Evolutionary conservation across 345 rosid species (phyloP).

Genomic region (Aquilaria yunnanensis): DNA sequence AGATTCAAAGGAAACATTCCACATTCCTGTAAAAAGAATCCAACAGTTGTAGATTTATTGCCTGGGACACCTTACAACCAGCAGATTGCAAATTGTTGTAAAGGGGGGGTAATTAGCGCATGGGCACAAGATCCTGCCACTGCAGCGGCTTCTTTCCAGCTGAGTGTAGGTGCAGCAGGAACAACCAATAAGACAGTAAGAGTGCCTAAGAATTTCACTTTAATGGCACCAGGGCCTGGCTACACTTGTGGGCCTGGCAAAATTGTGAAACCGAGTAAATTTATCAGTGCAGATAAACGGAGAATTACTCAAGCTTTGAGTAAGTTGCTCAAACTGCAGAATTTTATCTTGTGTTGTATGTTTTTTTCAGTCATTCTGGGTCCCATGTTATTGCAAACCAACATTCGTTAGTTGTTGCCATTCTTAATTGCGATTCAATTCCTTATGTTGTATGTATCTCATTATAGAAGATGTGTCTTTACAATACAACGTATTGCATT

Average conservation of each 20-base stretch:
- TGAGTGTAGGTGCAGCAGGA: constrained; percentile 76
- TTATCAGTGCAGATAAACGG: constrained; percentile 45
- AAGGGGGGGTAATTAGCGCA: constrained; percentile 79
- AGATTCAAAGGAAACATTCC: constrained; percentile 72
- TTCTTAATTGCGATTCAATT: background rate
- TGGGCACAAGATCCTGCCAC: constrained; percentile 68
- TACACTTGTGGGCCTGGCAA: constrained; percentile 72
- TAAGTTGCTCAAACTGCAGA: constrained; percentile 33
- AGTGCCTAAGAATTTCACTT: constrained; percentile 68
- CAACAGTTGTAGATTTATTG: constrained; percentile 70
- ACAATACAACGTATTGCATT: background rate
- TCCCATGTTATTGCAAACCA: background rate
- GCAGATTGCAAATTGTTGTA: constrained; percentile 77
- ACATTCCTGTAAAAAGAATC: constrained; percentile 77
- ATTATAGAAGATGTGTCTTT: background rate
- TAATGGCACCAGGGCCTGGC: constrained; percentile 83
- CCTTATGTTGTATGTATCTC: background rate
- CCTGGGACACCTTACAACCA: constrained; percentile 74
- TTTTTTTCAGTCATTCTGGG: background rate
- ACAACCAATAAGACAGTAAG: constrained; percentile 63
- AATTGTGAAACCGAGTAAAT: constrained; percentile 47
- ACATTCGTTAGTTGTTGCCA: background rate
- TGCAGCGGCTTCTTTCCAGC: constrained; percentile 68
- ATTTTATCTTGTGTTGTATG: background rate
- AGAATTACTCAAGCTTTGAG: constrained; percentile 78